Conservation (phyloP, 352 stramenopile species). For the Pythium myriotylum region DNA sequence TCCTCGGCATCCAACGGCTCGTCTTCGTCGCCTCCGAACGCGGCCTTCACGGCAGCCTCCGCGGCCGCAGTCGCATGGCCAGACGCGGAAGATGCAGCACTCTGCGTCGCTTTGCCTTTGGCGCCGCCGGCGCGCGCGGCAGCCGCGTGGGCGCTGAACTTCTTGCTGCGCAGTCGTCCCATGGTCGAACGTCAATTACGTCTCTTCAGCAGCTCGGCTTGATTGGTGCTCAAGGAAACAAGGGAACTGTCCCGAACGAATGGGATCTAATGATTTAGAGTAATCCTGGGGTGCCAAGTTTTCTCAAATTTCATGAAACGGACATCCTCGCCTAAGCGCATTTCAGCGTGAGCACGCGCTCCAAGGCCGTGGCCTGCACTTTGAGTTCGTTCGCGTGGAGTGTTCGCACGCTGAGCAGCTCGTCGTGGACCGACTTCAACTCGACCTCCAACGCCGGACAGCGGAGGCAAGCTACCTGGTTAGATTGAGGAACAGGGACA, state of each 20-base stretch:
- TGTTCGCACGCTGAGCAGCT: slow-evolving; percentile 31
- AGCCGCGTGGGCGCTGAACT: slow-evolving; percentile 52
- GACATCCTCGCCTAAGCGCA: slow-evolving; percentile 2
- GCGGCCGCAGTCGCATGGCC: slow-evolving; percentile 30
- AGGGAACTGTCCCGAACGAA: background rate
- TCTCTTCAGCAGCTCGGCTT: background rate
- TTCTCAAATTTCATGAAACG: background rate
- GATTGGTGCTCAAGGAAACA: slow-evolving; percentile 11
- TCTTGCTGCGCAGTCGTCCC: slow-evolving; percentile 61
- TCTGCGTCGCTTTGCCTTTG: slow-evolving; percentile 27
- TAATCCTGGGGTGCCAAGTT: too few species aligned
- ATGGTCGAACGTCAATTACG: slow-evolving; percentile 29
- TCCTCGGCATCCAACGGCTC: slow-evolving; percentile 27
- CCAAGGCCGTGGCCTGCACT: slow-evolving; percentile 32
- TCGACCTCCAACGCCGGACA: slow-evolving; percentile 31
- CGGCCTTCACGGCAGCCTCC: slow-evolving; percentile 62
- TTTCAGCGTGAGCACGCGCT: slow-evolving; percentile 15
- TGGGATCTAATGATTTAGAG: background rate
- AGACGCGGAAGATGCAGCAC: slow-evolving; percentile 5
- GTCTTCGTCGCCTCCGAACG: slow-evolving; percentile 54
- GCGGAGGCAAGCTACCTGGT: slow-evolving; percentile 28
- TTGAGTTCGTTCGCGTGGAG: slow-evolving; percentile 42
- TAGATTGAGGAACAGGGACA: too few species aligned
- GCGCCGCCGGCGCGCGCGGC: slow-evolving; percentile 47
- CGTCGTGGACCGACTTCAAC: slow-evolving; percentile 23